A percentile compares a stretch with the other conserved stretches of the same genome.
phyloP scores from a whole-genome alignment of 2,329 filamentous ascomycete genomes.

The Sporothrix phasma region DNA sequence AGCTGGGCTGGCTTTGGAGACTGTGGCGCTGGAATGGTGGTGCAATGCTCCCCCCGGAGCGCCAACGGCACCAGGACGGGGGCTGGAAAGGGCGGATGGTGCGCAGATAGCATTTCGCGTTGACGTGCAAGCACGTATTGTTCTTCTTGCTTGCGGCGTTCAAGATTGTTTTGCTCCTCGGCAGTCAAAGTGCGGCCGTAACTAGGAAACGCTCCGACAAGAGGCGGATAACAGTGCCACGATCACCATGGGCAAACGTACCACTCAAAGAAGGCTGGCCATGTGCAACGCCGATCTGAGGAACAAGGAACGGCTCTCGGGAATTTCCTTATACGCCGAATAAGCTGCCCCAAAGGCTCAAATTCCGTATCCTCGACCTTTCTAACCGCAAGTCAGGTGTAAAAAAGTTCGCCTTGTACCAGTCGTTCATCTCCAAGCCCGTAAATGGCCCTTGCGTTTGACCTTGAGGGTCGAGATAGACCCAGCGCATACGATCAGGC shows the following conservation, averaged over 20 bases:
- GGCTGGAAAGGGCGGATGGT: constrained; percentile 35
- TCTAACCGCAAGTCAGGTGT: constrained; percentile 90
- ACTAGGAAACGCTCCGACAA: constrained; percentile 87
- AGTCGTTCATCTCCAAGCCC: constrained; percentile 97
- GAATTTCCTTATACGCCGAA: constrained; percentile 94
- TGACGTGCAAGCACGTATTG: constrained; percentile 95
- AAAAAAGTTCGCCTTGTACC: constrained; percentile 99
- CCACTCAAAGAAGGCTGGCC: constrained; percentile 54
- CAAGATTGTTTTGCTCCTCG: constrained; percentile 94
- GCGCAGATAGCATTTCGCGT: constrained; percentile 73
- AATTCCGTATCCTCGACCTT: constrained; percentile 91
- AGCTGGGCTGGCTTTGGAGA: constrained; percentile 92
- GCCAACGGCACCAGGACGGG: constrained; percentile 26
- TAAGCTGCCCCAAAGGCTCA: constrained; percentile 88
- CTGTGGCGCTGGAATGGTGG: constrained; percentile 95
- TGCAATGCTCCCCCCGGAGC: constrained; percentile 50
- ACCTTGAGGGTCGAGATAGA: constrained; percentile 90
- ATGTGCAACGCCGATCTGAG: constrained; percentile 90
- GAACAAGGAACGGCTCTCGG: constrained; percentile 91
- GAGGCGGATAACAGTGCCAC: constrained; percentile 70
- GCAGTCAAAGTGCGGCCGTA: constrained; percentile 95
- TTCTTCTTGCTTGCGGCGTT: constrained; percentile 94
- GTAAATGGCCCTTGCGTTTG: constrained; percentile 91
- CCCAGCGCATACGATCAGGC: constrained; percentile 98
- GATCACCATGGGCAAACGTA: constrained; percentile 38